These are phyloP conservation scores for Xylaria intraflava DNA, from an alignment of 495 filamentous ascomycete genomes.

Conservation along the genomic window DNA sequence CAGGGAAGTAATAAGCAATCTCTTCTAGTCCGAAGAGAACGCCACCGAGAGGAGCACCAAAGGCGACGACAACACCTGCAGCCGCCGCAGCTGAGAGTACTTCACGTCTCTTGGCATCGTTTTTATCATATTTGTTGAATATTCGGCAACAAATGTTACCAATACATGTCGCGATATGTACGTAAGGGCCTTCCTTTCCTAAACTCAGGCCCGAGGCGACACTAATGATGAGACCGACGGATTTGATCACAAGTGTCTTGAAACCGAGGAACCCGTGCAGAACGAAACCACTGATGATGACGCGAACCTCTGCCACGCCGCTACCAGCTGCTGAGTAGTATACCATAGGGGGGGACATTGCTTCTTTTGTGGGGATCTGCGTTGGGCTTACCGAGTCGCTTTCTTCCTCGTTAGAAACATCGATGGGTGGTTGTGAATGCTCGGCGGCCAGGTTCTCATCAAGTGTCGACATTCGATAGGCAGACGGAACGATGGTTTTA, in stretches of 20 bases:
- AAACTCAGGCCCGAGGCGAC: slow-evolving; percentile 89
- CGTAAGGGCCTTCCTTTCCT: slow-evolving; percentile 95
- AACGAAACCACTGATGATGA: slow-evolving; percentile 95
- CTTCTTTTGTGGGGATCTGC: slow-evolving; percentile 16
- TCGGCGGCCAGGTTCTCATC: slow-evolving; percentile 66
- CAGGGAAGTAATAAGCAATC: slow-evolving; percentile 93
- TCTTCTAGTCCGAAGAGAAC: slow-evolving; percentile 94
- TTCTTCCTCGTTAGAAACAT: slow-evolving; percentile 30
- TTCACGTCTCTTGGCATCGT: slow-evolving; percentile 83
- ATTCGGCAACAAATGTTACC: slow-evolving; percentile 92
- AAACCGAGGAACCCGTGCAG: slow-evolving; percentile 91
- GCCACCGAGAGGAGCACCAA: slow-evolving; percentile 87
- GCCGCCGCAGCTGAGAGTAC: slow-evolving; percentile 88
- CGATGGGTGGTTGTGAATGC: slow-evolving; percentile 29
- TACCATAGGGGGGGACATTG: slow-evolving; percentile 60
- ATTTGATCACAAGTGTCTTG: slow-evolving; percentile 84
- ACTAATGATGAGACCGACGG: slow-evolving; percentile 72
- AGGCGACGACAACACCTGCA: slow-evolving; percentile 89
- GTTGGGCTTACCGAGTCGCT: slow-evolving; percentile 35
- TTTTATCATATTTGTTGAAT: slow-evolving; percentile 87
- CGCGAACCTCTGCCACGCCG: slow-evolving; percentile 94
- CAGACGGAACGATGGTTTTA: slow-evolving; percentile 85
- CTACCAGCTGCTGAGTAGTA: slow-evolving; percentile 96
- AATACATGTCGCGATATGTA: slow-evolving; percentile 93
- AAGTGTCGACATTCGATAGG: slow-evolving; percentile 74